A percentile compares a stretch with the other conserved stretches of the same genome.
Conservation (phyloP, 352 stramenopile genomes). For the Phytophthora parvispora region DNA sequence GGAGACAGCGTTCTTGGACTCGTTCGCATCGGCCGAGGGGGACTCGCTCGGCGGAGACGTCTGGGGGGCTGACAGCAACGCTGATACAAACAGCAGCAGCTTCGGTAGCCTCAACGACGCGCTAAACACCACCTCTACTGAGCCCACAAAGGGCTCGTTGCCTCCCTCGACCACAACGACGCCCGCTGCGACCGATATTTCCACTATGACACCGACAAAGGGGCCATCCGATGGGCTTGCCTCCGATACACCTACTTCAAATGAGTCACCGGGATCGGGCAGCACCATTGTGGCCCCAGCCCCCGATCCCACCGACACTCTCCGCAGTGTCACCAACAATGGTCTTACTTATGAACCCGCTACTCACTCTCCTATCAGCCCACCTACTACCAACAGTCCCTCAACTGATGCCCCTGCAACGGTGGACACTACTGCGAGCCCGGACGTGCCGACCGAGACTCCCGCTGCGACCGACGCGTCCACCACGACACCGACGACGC, state of each 20-base stretch:
- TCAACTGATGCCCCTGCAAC: not conserved
- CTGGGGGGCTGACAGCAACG: not conserved
- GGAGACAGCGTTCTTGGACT: constrained; percentile 11
- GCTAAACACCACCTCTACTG: not conserved
- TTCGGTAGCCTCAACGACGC: constrained; percentile 2
- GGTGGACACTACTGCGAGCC: not conserved
- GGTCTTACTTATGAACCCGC: no score
- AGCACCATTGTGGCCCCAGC: no score
- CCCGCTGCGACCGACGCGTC: not conserved
- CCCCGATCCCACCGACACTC: no score
- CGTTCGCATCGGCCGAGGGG: not conserved
- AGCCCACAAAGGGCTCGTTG: not conserved
- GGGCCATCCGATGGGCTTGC: no score
- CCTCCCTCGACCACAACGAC: no score
- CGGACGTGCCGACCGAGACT: not conserved
- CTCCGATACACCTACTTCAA: not conserved
- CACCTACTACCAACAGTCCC: no score
- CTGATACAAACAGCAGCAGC: not conserved
- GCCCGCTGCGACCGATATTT: no score
- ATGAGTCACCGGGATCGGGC: no score
- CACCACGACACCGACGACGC: not conserved
- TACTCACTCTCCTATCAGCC: no score
- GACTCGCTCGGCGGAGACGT: not conserved
- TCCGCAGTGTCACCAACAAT: no score
- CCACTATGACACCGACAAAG: no score